Conservation (phyloP, 1,139 yeast genomes). For the Diutina sp. region DNA sequence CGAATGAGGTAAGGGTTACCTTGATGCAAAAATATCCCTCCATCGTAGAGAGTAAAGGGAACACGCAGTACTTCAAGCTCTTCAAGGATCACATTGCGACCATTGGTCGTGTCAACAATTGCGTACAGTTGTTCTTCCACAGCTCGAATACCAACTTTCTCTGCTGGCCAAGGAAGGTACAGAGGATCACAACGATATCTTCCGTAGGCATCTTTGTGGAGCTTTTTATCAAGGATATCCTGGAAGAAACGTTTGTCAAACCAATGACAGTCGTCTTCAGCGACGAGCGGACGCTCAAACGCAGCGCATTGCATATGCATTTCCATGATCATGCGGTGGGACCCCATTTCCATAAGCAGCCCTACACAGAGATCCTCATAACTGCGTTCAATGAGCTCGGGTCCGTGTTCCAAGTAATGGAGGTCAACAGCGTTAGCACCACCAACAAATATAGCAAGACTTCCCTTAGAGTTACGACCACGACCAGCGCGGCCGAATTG, state of each 20-base stretch:
- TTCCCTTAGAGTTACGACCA: constrained; percentile 50
- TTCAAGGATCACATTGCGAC: constrained; percentile 66
- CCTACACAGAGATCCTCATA: constrained; percentile 34
- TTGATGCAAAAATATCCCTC: constrained; percentile 89
- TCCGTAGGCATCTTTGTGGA: constrained; percentile 35
- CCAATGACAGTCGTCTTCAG: constrained; percentile 28
- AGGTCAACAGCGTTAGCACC: constrained; percentile 83
- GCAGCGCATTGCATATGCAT: constrained; percentile 94
- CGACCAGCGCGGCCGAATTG: constrained; percentile 97
- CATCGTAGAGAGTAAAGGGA: constrained; percentile 85
- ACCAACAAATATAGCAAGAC: constrained; percentile 69
- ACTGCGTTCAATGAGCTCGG: constrained; percentile 36
- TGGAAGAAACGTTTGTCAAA: background rate
- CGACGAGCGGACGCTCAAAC: constrained; percentile 56
- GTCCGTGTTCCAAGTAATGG: constrained; percentile 63
- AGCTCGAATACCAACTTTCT: constrained; percentile 65
- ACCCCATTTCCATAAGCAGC: constrained; percentile 22
- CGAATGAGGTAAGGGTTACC: constrained; percentile 81
- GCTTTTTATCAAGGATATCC: constrained; percentile 13
- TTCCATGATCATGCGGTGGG: constrained; percentile 38
- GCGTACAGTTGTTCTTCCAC: constrained; percentile 72
- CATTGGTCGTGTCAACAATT: constrained; percentile 76
- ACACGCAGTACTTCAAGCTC: constrained; percentile 86
- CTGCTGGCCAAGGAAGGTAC: constrained; percentile 73
- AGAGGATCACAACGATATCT: constrained; percentile 46